Base-by-base conservation (phyloP, 371 early-diverging fungal genomes). In the Dichotomocladium elegans region DNA sequence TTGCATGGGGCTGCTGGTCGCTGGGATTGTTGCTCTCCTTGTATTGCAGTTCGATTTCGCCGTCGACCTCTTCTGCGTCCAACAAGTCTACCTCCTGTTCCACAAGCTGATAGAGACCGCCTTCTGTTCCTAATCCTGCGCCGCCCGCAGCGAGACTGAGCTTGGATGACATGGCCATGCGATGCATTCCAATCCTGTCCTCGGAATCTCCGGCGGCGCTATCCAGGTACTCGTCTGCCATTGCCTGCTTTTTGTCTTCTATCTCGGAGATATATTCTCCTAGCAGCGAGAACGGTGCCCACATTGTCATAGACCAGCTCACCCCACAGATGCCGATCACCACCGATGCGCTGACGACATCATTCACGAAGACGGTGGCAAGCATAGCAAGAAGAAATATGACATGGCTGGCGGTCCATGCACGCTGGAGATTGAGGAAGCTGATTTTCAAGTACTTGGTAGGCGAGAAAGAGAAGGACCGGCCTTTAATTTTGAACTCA, bases 261-360 rank as follows among this genome's bases (percentile, higher is more conserved):
- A 57, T 62, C 35, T 77, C 72, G 7, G 82, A 74, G 19, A 92
- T 81, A 57, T 77, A 81, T 65, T 94, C 93, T n/a, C 93, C 94
- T 29, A 97, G 63, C 7, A 97, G 72, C 0, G 95, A 86, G 59
- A 93, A 94, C 2, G 97, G 97, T 0, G 91, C 89, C 96, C 96
- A 97, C 82, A 89, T 86, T 12, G 86, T 78, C 14, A 91, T 78
- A 3, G 92, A 90, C 95, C 96, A 96, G 4, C 91, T 80, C 22
- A 94, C 63, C 1, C 96, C 95, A 50, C 85, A 82, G 2, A 77
- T 45, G 2, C 88, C 86, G 52, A 96, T 85, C 8, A 94, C 57
- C 25, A 82, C 43, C 3, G 78, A 74, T 4, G 78, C 78, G 4
- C 77, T 77, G 5, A 37, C 47, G 8, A 87, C 74, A 29, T 71